A percentile compares a stretch with the other conserved stretches of the same genome.
Conservation (phyloP, 1,139 yeast species). For the Candida freyschussii region DNA sequence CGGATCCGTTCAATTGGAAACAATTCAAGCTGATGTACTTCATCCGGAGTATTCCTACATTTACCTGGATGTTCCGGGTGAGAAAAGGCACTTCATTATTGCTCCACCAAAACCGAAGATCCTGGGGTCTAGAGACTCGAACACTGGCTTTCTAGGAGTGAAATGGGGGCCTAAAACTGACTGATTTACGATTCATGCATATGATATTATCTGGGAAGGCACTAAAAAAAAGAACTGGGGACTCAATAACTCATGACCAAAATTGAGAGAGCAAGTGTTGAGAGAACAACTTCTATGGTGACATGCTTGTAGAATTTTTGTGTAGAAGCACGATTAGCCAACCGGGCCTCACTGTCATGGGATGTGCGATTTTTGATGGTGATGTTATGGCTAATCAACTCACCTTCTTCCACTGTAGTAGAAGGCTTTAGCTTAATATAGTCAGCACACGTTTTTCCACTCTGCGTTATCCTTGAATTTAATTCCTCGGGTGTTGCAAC, state of each 20-base stretch:
- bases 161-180: conserved; percentile 81
- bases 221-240: no score
- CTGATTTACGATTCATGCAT: conserved; percentile 17
- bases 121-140: conserved; percentile 29
- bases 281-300: conserved; percentile 8
- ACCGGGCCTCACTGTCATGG: not conserved
- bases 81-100: conserved; percentile 61
- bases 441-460: conserved; percentile 18
- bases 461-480: conserved; percentile 5
- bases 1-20: conserved; percentile 76
- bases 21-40: conserved; percentile 58
- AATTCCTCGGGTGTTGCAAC: conserved; percentile 25
- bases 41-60: conserved; percentile 71
- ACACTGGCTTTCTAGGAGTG: conserved; percentile 67
- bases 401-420: no score
- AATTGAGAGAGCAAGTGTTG: no score
- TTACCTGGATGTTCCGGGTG: conserved; percentile 72
- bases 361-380: no score
- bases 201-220: no score
- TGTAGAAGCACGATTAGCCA: conserved; percentile 14
- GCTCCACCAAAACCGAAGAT: conserved; percentile 45
- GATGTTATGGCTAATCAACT: no score
- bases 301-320: conserved; percentile 15
- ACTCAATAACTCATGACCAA: no score
- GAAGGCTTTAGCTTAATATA: no score